Percentiles rank a stretch among this genome's conserved stretches.
phyloP scores from a whole-genome alignment of 1,284 basidiomycete genomes.

The Testicularia cyperi region DNA sequence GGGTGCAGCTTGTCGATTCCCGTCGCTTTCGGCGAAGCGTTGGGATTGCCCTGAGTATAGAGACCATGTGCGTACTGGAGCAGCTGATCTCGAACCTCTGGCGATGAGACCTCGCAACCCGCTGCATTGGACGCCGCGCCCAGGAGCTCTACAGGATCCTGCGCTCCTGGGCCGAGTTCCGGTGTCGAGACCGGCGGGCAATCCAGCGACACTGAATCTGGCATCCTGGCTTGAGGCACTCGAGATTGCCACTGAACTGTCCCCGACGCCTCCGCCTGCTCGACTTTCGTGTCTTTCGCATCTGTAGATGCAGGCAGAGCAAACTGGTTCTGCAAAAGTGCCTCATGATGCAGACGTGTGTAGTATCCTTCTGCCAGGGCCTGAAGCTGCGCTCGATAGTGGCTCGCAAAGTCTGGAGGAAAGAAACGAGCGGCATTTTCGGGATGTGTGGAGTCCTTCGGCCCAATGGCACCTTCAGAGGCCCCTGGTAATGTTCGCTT shows the following conservation, averaged over 20 bases:
- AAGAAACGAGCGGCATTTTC: constrained; percentile 34
- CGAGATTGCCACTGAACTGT: too few species aligned
- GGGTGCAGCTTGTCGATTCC: constrained; percentile 46
- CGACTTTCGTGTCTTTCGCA: too few species aligned
- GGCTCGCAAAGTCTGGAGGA: constrained; percentile 55
- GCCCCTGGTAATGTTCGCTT: constrained; percentile 5
- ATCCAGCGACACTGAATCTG: not conserved
- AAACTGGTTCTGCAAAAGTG: constrained; percentile 21
- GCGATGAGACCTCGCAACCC: constrained; percentile 35
- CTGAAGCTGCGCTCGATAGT: constrained; percentile 51
- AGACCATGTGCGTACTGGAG: constrained; percentile 55
- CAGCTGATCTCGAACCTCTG: constrained; percentile 51
- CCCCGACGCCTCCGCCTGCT: too few species aligned
- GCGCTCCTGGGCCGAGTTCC: constrained; percentile 15
- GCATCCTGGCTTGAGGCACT: not conserved
- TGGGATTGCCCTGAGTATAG: constrained; percentile 39
- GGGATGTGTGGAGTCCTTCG: constrained; percentile 4
- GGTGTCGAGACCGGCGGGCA: constrained; percentile 30
- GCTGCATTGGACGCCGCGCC: constrained; percentile 40
- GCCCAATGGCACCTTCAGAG: not conserved
- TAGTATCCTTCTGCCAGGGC: constrained; percentile 53
- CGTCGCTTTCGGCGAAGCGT: constrained; percentile 7
- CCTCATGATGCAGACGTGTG: constrained; percentile 43
- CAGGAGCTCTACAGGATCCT: constrained; percentile 50
- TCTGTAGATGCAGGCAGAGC: constrained; percentile 11